Evolutionary conservation across 805 yeast genomes (phyloP).

Genomic region (Zygoascus biomembranicola): DNA sequence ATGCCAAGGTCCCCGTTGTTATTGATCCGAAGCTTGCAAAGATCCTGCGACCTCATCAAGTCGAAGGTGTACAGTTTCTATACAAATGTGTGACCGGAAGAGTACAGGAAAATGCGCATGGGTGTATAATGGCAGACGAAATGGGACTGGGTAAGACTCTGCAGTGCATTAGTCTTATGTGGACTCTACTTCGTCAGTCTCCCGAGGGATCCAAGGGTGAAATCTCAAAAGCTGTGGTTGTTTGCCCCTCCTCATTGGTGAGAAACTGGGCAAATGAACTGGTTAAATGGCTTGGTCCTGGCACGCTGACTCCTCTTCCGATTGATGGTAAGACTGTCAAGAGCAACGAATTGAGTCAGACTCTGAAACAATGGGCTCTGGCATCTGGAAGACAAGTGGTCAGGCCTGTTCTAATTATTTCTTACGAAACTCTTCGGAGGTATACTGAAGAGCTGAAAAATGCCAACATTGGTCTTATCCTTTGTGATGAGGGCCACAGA

Average conservation of each 20-base stretch:
- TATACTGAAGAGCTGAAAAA: constrained; percentile 68
- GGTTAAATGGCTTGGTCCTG: constrained; percentile 90
- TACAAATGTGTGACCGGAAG: constrained; percentile 88
- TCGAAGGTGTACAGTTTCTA: constrained; percentile 73
- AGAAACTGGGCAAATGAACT: constrained; percentile 97
- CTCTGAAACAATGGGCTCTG: constrained; percentile 74
- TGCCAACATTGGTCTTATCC: constrained; percentile 74
- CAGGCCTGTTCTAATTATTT: constrained; percentile 85
- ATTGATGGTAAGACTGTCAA: constrained; percentile 81
- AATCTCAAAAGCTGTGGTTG: constrained; percentile 84
- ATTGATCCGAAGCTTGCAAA: constrained; percentile 52
- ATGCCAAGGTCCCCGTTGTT: constrained; percentile 89
- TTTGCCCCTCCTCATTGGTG: constrained; percentile 90
- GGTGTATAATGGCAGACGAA: constrained; percentile 97
- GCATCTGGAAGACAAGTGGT: constrained; percentile 85
- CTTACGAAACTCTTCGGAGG: constrained; percentile 87
- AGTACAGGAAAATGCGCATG: constrained; percentile 56
- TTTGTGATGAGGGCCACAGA: constrained; percentile 84
- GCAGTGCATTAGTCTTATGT: constrained; percentile 82
- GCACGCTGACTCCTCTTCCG: constrained; percentile 80
- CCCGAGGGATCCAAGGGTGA: constrained; percentile 75
- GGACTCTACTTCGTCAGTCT: constrained; percentile 85
- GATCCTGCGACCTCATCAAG: constrained; percentile 72
- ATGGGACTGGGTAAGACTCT: constrained; percentile 92
- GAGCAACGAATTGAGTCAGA: constrained; percentile 55